Percentiles rank a stretch among this genome's conserved stretches.
phyloP scores from a whole-genome alignment of 1,284 basidiomycete species.

The Trametes polyzona region DNA sequence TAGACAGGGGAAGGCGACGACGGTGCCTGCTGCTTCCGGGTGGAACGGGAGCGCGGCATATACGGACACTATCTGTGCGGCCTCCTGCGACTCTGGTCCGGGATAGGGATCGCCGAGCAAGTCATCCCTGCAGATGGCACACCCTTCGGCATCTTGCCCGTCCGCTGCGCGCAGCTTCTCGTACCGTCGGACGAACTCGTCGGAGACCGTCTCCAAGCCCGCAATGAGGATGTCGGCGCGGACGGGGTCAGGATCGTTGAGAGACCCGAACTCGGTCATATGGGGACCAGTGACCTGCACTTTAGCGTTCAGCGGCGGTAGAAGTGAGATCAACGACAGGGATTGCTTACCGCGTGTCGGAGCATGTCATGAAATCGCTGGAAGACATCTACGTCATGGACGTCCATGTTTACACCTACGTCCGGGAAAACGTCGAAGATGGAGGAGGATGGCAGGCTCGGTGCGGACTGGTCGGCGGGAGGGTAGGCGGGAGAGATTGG shows the following conservation, averaged over 20 bases:
- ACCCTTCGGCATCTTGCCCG: constrained; percentile 31
- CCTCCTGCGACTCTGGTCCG: not conserved
- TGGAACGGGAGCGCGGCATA: constrained; percentile 27
- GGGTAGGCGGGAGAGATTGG: not conserved
- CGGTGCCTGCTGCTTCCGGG: constrained; percentile 1
- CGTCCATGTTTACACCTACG: not conserved
- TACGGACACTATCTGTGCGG: not conserved
- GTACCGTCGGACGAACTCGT: constrained; percentile 32
- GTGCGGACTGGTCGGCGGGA: not conserved
- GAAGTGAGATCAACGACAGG: too few species aligned
- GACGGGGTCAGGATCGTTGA: constrained; percentile 23
- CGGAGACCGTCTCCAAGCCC: constrained; percentile 29
- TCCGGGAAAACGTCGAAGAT: not conserved
- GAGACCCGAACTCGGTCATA: constrained; percentile 1
- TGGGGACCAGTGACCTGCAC: too few species aligned
- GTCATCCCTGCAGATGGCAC: constrained; percentile 36
- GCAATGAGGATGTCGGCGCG: constrained; percentile 33
- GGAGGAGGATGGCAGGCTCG: not conserved
- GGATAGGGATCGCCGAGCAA: constrained; percentile 18
- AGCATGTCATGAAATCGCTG: constrained; percentile 10
- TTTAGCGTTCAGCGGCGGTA: too few species aligned
- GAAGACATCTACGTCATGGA: not conserved
- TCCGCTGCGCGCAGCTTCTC: constrained; percentile 31
- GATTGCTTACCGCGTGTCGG: too few species aligned
- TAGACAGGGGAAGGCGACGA: constrained; percentile 36